A percentile compares a stretch with the other conserved stretches of the same genome.
Conservation (phyloP, 768 basidiomycete species). For the Symmetrospora coprosmae region DNA sequence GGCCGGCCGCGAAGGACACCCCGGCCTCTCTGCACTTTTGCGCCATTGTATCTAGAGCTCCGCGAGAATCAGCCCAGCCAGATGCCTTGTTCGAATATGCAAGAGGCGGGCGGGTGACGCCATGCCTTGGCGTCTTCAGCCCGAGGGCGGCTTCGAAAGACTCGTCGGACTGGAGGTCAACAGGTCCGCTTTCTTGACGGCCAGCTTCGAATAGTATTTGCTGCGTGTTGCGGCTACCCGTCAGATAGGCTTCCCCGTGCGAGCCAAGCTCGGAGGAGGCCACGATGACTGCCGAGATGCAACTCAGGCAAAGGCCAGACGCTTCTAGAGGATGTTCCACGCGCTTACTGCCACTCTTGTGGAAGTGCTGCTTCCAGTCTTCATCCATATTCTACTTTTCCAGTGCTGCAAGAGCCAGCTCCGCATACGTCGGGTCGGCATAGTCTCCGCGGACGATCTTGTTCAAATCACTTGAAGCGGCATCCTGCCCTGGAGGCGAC, state of each 20-base stretch:
- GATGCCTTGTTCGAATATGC: constrained; percentile 22
- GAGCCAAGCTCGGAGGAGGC: neutral
- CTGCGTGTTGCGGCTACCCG: neutral
- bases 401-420: constrained; percentile 35
- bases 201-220: neutral
- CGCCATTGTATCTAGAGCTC: constrained; percentile 21
- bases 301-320: neutral
- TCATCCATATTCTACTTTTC: constrained; percentile 32
- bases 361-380: constrained; percentile 32
- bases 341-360: constrained; percentile 28
- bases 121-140: no score
- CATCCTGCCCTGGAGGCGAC: constrained; percentile 32
- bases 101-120: neutral
- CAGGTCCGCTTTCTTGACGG: no score
- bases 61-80: constrained; percentile 29
- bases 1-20: constrained; percentile 48
- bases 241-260: constrained; percentile 13
- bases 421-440: constrained; percentile 30
- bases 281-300: neutral
- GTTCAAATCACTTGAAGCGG: constrained; percentile 35
- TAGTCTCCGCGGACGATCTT: constrained; percentile 36
- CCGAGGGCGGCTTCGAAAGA: no score
- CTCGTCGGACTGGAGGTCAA: no score
- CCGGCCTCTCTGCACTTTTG: constrained; percentile 36
- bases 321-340: neutral